Conservation (phyloP, 768 basidiomycete genomes). For the Kwoniella dendrophila region DNA sequence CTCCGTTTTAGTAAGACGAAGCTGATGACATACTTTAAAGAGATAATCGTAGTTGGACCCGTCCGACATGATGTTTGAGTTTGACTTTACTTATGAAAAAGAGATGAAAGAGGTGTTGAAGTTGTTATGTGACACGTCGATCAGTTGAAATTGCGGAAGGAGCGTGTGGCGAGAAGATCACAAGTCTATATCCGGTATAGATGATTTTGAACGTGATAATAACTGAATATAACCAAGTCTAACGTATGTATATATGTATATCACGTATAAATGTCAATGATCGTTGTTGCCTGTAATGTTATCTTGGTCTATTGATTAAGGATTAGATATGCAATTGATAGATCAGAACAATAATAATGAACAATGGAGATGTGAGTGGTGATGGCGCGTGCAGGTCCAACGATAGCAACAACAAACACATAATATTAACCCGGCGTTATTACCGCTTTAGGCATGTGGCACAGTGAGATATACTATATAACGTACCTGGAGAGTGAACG, state of each 20-base stretch:
- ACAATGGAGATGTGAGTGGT: not conserved
- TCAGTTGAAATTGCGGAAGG: not conserved
- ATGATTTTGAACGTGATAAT: too few relatives aligned
- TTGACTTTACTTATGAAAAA: not conserved
- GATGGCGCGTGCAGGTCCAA: conserved; percentile 7
- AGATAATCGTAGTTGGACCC: conserved; percentile 97
- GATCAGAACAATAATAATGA: not conserved
- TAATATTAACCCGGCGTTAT: conserved; percentile 3
- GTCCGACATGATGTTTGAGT: conserved; percentile 73
- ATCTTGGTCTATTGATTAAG: not conserved
- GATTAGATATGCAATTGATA: too few relatives aligned
- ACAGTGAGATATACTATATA: not conserved
- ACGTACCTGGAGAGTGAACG: not conserved
- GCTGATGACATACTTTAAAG: conserved; percentile 74
- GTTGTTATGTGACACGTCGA: conserved; percentile 9
- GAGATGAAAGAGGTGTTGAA: not conserved
- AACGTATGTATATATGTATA: not conserved
- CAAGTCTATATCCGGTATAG: too few relatives aligned
- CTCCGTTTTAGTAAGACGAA: not conserved
- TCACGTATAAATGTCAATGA: not conserved
- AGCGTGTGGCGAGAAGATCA: conserved; percentile 13
- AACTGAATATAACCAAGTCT: too few relatives aligned
- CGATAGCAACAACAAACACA: not conserved
- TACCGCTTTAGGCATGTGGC: conserved; percentile 12
- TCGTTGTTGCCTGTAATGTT: not conserved